Conservation (phyloP, 805 yeast species). For the Kockiozyma suomiensis region DNA sequence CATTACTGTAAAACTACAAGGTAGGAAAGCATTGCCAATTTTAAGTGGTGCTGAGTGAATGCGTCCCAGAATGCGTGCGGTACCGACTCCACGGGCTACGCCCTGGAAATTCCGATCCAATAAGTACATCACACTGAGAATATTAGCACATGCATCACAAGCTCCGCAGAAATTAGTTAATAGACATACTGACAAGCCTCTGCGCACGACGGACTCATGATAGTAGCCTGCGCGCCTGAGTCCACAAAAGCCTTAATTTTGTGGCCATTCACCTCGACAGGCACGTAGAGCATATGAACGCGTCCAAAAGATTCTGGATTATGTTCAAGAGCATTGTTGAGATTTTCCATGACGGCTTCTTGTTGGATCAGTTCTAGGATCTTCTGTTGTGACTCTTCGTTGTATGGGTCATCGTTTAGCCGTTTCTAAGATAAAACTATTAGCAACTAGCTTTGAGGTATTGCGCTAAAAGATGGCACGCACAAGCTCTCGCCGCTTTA, state of each 20-base stretch:
- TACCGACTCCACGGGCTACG: constrained; percentile 89
- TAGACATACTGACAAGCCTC: constrained; percentile 56
- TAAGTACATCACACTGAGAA: constrained; percentile 54
- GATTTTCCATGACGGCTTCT: constrained; percentile 72
- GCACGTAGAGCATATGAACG: constrained; percentile 82
- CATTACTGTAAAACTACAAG: constrained; percentile 70
- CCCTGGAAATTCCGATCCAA: constrained; percentile 82
- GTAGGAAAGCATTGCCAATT: constrained; percentile 65
- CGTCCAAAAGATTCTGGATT: constrained; percentile 85
- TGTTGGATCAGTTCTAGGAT: constrained; percentile 69
- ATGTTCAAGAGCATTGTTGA: constrained; percentile 76
- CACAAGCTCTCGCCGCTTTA: constrained; percentile 48
- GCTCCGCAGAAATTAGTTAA: background rate
- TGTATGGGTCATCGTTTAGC: constrained; percentile 66
- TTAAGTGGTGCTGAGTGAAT: constrained; percentile 87
- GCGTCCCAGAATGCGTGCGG: constrained; percentile 73
- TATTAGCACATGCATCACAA: background rate
- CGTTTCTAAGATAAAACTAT: constrained; percentile 38
- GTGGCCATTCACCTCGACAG: constrained; percentile 74
- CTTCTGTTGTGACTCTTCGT: constrained; percentile 65
- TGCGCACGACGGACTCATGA: constrained; percentile 76
- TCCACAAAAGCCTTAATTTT: constrained; percentile 92
- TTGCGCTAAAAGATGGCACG: background rate
- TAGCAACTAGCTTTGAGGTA: too few species aligned
- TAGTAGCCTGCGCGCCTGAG: constrained; percentile 91